These are phyloP conservation scores for Notholithocarpus densiflorus DNA, from an alignment of 306 rosid genomes.

Conservation along the genomic window DNA sequence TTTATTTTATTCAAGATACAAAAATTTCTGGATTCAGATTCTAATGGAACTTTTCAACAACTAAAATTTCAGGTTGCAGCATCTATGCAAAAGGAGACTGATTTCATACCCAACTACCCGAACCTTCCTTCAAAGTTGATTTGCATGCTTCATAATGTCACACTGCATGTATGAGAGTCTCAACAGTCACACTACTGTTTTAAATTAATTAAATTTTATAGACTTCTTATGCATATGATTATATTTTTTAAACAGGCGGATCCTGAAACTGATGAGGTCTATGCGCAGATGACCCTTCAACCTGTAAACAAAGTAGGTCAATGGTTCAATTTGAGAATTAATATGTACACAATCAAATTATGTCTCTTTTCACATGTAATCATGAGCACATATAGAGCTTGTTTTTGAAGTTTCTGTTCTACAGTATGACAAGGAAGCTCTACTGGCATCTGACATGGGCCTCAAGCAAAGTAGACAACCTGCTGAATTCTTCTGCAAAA, in stretches of 20 bases:
- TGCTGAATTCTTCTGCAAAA: constrained; percentile 94
- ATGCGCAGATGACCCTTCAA: constrained; percentile 98
- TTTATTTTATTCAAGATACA: not conserved
- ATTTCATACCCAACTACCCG: constrained; percentile 88
- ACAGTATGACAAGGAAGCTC: constrained; percentile 89
- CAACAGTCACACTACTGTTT: constrained; percentile 1
- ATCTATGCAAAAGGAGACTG: constrained; percentile 95
- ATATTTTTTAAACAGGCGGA: constrained; percentile 69
- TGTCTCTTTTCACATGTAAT: constrained; percentile 19
- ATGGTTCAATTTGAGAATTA: constrained; percentile 40
- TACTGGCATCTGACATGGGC: constrained; percentile 87
- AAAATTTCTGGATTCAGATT: constrained; percentile 16
- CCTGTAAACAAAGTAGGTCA: constrained; percentile 91
- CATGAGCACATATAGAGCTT: constrained; percentile 12
- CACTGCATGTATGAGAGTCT: constrained; percentile 70
- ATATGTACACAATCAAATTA: not conserved
- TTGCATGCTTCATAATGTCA: constrained; percentile 96
- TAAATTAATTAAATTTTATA: constrained; percentile 8
- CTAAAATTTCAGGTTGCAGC: constrained; percentile 83
- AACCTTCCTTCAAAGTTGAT: constrained; percentile 94
- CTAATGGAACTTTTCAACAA: constrained; percentile 25
- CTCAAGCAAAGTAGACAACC: constrained; percentile 95
- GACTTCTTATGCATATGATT: constrained; percentile 1
- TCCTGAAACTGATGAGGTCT: constrained; percentile 94
- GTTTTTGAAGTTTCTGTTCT: constrained; percentile 31